Conservation (phyloP, 805 yeast genomes). For the Cyberlindnera meyerae region DNA sequence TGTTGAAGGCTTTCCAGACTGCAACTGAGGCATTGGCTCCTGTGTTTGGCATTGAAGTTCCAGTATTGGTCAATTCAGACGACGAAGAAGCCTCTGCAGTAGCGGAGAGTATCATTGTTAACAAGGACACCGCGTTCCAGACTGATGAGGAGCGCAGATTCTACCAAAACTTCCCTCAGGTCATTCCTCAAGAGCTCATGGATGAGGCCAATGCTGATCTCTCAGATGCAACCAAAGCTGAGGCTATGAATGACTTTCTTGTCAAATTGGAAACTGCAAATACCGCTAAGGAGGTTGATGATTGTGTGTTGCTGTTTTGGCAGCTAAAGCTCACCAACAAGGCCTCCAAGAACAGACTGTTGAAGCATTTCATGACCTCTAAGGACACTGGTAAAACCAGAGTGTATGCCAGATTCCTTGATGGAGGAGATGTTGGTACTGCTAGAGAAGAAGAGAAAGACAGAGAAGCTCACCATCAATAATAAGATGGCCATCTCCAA, state of each 20-base stretch:
- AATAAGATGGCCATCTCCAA: slow-evolving; percentile 57
- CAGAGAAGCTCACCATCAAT: slow-evolving; percentile 44
- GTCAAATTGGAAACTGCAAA: slow-evolving; percentile 37
- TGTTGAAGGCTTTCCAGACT: slow-evolving; percentile 40
- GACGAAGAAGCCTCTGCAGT: slow-evolving; percentile 25
- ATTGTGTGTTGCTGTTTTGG: slow-evolving; percentile 45
- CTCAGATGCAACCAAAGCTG: slow-evolving; percentile 27
- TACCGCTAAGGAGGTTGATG: slow-evolving; percentile 47
- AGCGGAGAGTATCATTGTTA: slow-evolving; percentile 22
- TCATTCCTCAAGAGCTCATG: slow-evolving; percentile 31
- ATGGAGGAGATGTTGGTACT: slow-evolving; percentile 62
- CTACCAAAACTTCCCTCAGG: slow-evolving; percentile 53
- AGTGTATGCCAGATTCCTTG: slow-evolving; percentile 61
- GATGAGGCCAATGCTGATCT: slow-evolving; percentile 27
- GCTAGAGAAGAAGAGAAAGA: slow-evolving; percentile 45
- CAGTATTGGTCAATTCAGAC: slow-evolving; percentile 30
- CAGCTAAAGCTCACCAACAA: slow-evolving; percentile 53
- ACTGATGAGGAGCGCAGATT: slow-evolving; percentile 60
- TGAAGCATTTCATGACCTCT: slow-evolving; percentile 49
- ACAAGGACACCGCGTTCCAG: slow-evolving; percentile 50
- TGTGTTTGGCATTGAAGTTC: slow-evolving; percentile 34
- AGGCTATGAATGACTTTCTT: slow-evolving; percentile 40
- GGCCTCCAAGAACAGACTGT: slow-evolving; percentile 61
- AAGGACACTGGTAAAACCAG: slow-evolving; percentile 41
- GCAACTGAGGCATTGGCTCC: slow-evolving; percentile 42